Evolutionary conservation across 1,284 basidiomycete species (phyloP).

Genomic region (Ustilago sp.): DNA sequence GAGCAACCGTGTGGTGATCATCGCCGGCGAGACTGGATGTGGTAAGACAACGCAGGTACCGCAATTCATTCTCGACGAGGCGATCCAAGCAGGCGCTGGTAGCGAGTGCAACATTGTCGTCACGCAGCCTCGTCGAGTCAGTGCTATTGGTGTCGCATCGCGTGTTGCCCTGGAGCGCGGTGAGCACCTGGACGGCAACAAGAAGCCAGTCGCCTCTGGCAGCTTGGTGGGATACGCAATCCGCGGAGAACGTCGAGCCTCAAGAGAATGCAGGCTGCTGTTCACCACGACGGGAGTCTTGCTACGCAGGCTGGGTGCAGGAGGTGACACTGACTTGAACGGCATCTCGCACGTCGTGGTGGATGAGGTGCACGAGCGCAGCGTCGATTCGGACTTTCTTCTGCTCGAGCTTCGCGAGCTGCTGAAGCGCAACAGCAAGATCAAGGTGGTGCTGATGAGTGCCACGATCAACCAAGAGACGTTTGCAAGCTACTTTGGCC

Average conservation of each 20-base stretch:
- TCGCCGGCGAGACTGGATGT: constrained; percentile 75
- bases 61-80: constrained; percentile 81
- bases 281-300: constrained; percentile 95
- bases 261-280: constrained; percentile 74
- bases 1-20: constrained; percentile 48
- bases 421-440: constrained; percentile 76
- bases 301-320: constrained; percentile 78
- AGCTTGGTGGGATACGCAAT: constrained; percentile 85
- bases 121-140: constrained; percentile 89
- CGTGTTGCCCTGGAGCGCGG: constrained; percentile 87
- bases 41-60: constrained; percentile 87
- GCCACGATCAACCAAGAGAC: constrained; percentile 59
- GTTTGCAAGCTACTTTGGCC: constrained; percentile 64
- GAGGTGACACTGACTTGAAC: constrained; percentile 78
- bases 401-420: constrained; percentile 85
- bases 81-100: constrained; percentile 77
- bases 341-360: constrained; percentile 87
- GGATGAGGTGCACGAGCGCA: constrained; percentile 93
- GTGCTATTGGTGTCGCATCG: constrained; percentile 87
- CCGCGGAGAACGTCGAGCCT: constrained; percentile 84
- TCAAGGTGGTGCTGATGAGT: constrained; percentile 78
- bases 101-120: constrained; percentile 82
- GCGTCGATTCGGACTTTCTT: constrained; percentile 88
- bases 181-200: constrained; percentile 75
- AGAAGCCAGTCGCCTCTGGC: constrained; percentile 27